These are phyloP conservation scores for Fragilaria radians DNA, from an alignment of 108 stramenopile genomes.

Conservation along the genomic window DNA sequence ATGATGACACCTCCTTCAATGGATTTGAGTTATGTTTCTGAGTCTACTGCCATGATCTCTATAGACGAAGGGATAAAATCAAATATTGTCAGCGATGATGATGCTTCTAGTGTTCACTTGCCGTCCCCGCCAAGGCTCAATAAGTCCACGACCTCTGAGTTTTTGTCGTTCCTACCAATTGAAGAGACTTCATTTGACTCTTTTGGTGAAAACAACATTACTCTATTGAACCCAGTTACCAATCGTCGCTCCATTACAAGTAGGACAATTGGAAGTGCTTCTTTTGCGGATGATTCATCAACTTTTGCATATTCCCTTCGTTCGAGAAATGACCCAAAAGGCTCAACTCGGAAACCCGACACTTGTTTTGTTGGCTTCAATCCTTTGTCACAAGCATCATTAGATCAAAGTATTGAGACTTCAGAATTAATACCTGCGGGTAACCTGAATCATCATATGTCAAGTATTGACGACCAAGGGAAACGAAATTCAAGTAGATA, in stretches of 20 bases:
- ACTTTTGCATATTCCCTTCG: neutral
- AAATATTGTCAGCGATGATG: too few species aligned
- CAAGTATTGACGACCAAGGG: constrained; percentile 2
- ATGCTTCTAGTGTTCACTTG: neutral
- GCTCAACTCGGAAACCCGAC: neutral
- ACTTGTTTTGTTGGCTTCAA: neutral
- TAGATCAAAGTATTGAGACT: neutral
- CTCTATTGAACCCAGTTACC: neutral
- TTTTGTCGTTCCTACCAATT: neutral
- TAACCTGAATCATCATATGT: neutral
- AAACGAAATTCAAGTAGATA: constrained; percentile 21
- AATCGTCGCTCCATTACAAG: neutral
- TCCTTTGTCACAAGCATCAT: constrained; percentile 14
- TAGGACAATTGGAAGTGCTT: neutral
- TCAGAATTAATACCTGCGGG: neutral
- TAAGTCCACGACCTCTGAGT: neutral
- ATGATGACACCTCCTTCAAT: too few species aligned
- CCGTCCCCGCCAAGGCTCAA: neutral
- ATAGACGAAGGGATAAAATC: too few species aligned
- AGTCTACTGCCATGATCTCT: too few species aligned
- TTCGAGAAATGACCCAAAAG: neutral
- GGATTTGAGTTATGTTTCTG: too few species aligned
- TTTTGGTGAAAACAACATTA: neutral
- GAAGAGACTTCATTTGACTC: neutral
- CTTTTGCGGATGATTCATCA: neutral